A percentile compares a stretch with the other conserved stretches of the same genome.
Evolutionary conservation across 306 rosid genomes (phyloP).

Genomic region (Rosa rugosa): DNA sequence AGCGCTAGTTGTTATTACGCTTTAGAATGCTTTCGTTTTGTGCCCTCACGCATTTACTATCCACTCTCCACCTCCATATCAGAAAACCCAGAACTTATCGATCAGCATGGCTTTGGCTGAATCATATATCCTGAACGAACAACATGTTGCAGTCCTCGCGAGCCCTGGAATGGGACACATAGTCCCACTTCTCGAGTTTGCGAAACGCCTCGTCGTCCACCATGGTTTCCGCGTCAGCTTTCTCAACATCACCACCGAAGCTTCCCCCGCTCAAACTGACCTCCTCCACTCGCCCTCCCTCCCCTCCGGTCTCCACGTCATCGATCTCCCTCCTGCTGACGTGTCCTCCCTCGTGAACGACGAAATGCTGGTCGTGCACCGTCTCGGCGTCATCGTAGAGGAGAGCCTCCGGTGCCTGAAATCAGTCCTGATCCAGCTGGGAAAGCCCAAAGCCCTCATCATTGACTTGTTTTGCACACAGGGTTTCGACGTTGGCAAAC

Average conservation of each 20-base stretch:
- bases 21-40: not conserved
- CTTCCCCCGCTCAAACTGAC: slow-evolving; percentile 37
- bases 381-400: slow-evolving; percentile 21
- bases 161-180: slow-evolving; percentile 52
- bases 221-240: slow-evolving; percentile 40
- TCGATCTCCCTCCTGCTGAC: slow-evolving; percentile 40
- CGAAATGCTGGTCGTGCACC: slow-evolving; percentile 14
- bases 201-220: slow-evolving; percentile 33
- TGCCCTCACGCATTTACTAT: not conserved
- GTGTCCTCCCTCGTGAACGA: slow-evolving; percentile 8
- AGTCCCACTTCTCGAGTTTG: slow-evolving; percentile 40
- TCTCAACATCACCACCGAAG: slow-evolving; percentile 51
- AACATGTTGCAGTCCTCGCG: slow-evolving; percentile 38
- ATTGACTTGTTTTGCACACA: slow-evolving; percentile 47
- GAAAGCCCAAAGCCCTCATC: slow-evolving; percentile 33
- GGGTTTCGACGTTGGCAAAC: slow-evolving; percentile 38
- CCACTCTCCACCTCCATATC: not conserved
- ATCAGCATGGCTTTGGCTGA: not conserved
- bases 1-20: not conserved
- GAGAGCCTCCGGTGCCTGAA: slow-evolving; percentile 30
- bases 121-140: not conserved
- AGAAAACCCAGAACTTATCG: not conserved
- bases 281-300: slow-evolving; percentile 35
- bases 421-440: slow-evolving; percentile 19
- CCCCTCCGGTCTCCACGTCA: slow-evolving; percentile 28